A percentile compares a stretch with the other conserved stretches of the same genome.
Evolutionary conservation across 176 grass and related monocot genomes (phyloP).

Genomic region (Coix lacrymajobi): DNA sequence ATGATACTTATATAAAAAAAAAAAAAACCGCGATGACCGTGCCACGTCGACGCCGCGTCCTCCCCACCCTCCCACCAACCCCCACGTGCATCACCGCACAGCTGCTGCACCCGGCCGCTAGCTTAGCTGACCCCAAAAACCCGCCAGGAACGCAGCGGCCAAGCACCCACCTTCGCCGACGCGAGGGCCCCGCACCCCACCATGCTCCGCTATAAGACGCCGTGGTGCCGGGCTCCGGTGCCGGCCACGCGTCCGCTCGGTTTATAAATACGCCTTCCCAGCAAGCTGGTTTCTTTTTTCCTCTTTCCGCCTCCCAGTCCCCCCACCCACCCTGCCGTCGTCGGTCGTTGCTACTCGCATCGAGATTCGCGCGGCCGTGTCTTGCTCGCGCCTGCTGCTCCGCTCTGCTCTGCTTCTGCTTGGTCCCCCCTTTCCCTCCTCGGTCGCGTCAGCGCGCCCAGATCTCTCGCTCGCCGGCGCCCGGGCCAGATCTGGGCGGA

Average conservation of each 20-base stretch:
- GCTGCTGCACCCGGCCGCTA: neutral
- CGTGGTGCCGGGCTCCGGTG: neutral
- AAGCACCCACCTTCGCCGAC: neutral
- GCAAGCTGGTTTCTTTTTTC: neutral
- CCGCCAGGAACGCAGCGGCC: too few relatives aligned
- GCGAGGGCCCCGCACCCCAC: neutral
- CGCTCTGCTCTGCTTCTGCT: neutral
- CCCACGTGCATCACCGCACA: conserved; percentile 19
- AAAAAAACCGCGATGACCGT: conserved; percentile 9
- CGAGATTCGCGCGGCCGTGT: conserved; percentile 47
- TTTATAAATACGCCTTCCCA: neutral
- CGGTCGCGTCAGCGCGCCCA: neutral
- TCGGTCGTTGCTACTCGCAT: neutral
- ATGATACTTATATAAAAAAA: too few relatives aligned
- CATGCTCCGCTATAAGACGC: neutral
- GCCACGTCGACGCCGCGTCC: conserved; percentile 43
- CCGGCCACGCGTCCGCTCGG: neutral
- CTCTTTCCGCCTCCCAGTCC: neutral
- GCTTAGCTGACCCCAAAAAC: neutral
- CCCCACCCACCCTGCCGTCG: neutral
- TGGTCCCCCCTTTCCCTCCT: neutral
- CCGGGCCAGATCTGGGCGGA: conserved; percentile 29
- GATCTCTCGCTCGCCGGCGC: conserved; percentile 47
- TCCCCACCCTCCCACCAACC: conserved; percentile 19
- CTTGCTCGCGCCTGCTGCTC: neutral